These are phyloP conservation scores for Verticillium nubilum DNA, from an alignment of 2,329 filamentous ascomycete genomes.

Conservation along the genomic window DNA sequence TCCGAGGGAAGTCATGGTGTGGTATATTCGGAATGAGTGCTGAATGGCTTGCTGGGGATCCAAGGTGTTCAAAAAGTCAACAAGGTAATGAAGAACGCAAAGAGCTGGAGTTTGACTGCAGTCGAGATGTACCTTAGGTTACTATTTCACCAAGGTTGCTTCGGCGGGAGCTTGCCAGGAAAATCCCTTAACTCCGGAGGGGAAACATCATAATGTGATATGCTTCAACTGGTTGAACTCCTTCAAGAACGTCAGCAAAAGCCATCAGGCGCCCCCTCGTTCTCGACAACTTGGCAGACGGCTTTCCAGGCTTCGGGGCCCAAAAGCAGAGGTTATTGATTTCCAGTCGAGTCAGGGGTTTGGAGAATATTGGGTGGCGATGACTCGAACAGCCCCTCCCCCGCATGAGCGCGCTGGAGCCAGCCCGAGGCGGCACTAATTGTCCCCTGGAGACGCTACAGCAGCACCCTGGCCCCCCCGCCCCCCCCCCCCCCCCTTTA, in stretches of 20 bases:
- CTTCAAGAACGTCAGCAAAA: too few relatives aligned
- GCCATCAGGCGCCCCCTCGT: background rate
- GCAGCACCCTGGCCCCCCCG: background rate
- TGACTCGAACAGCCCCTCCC: background rate
- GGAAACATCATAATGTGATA: too few relatives aligned
- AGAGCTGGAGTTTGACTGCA: background rate
- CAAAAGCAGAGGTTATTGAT: background rate
- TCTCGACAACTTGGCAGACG: background rate
- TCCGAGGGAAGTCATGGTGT: slow-evolving; percentile 18
- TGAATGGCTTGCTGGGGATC: background rate
- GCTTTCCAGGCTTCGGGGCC: too few relatives aligned
- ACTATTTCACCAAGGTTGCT: background rate
- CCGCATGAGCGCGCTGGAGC: background rate
- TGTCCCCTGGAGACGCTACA: background rate
- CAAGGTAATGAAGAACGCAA: too few relatives aligned
- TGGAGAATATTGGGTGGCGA: background rate
- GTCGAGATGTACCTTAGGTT: background rate
- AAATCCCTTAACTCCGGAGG: background rate
- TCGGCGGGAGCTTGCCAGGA: background rate
- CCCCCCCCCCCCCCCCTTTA: too few relatives aligned
- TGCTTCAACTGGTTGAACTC: too few relatives aligned
- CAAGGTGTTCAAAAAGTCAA: too few relatives aligned
- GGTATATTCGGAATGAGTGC: background rate
- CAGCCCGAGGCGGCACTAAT: too few relatives aligned
- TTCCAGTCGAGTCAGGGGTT: background rate